Percentiles rank a stretch among this genome's conserved stretches.
Conservation (phyloP, 768 basidiomycete species). For the Strobilomyces echinocephalus region DNA sequence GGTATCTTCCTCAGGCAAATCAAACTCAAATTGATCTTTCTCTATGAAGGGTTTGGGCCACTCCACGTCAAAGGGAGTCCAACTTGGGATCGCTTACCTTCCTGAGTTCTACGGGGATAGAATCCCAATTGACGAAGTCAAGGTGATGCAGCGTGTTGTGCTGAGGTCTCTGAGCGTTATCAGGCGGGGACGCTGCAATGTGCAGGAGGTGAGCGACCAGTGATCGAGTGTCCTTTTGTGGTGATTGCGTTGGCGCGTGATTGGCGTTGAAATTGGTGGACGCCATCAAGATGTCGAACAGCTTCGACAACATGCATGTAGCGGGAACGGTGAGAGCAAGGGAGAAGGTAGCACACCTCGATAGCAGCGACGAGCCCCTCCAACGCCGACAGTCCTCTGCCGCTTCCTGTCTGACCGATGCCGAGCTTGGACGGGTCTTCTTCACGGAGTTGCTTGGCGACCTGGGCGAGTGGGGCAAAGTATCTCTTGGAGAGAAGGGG, state of each 20-base stretch:
- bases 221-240: slow-evolving; percentile 27
- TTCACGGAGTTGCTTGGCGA: slow-evolving; percentile 43
- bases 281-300: slow-evolving; percentile 36
- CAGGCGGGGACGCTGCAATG: slow-evolving; percentile 53
- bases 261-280: slow-evolving; percentile 11
- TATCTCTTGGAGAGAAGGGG: slow-evolving; percentile 56
- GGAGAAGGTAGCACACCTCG: slow-evolving; percentile 46
- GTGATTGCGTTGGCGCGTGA: slow-evolving; percentile 16
- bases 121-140: slow-evolving; percentile 56
- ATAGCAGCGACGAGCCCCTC: slow-evolving; percentile 68
- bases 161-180: slow-evolving; percentile 47
- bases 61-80: neutral
- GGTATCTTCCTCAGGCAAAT: slow-evolving; percentile 45
- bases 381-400: slow-evolving; percentile 58
- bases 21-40: slow-evolving; percentile 53
- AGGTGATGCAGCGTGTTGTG: slow-evolving; percentile 47
- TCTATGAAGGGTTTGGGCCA: slow-evolving; percentile 31
- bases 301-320: slow-evolving; percentile 32
- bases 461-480: slow-evolving; percentile 42
- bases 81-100: slow-evolving; percentile 39
- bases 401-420: slow-evolving; percentile 51
- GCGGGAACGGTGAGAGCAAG: neutral
- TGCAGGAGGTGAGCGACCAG: slow-evolving; percentile 52
- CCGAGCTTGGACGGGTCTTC: slow-evolving; percentile 48
- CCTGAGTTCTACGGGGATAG: slow-evolving; percentile 54